Base-by-base conservation (phyloP, 768 basidiomycete species). In the Boletus sensibilis region DNA sequence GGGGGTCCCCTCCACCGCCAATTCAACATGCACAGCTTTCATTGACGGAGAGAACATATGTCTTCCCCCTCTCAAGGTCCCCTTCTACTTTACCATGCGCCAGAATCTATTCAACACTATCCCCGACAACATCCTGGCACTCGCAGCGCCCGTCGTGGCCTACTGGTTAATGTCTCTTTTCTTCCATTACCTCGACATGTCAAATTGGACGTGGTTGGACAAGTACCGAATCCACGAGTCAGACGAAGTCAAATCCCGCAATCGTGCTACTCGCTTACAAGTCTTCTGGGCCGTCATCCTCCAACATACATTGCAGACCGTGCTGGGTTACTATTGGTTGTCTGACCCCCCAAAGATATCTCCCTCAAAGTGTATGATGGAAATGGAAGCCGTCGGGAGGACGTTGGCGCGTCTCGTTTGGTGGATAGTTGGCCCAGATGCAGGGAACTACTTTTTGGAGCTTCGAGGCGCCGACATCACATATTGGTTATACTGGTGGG, bases 401-500 rank as follows among this genome's bases (percentile, higher is more conserved):
- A 74, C 64, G 58, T 70, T 87, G 21, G 76, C 72, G 20, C 71
- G 74, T 49, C 64, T 77, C 0, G 61, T 79, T 3, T 56, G 71
- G 38, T 61, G 72, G 51, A 38, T 76, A 3, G 53, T 85, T 7
- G 84, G 85, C 18, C 69, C 75, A 46, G 64, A 76, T 39, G 63
- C 68, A 0, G 79, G 71, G 0, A 67, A 69, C 53, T 61, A 67
- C 25, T 29, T 80, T n/a, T 63, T 82, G 61, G 63, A 68, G 29
- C 56, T 33, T 16, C 64, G 70, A 56, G 83, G 75, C 4, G 71
- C 71, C 8, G 62, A 78, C 20, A 63, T 85, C 16, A 79, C 86
- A 16, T 81, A 87, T 68, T 81, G 81, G 68, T 61, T 86, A 18
- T 99, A 98, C 71, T 99, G 96, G 96, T 99, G 94, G 93, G 85